Percentiles rank a stretch among this genome's conserved stretches.
Conservation (phyloP, 2,329 filamentous ascomycete species). For the Botryotinia narcissicola region DNA sequence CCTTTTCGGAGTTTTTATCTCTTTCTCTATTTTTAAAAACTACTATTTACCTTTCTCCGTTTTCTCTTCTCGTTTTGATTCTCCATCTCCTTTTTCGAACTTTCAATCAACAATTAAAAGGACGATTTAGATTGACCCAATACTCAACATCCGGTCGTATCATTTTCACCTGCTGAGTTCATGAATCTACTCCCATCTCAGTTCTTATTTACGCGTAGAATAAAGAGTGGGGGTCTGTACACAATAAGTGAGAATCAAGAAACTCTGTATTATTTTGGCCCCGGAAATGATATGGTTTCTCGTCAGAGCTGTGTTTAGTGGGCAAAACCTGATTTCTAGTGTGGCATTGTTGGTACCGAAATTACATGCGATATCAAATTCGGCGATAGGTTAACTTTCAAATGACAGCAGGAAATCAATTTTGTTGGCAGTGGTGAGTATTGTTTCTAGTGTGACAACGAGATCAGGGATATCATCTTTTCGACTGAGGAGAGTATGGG, state of each 20-base stretch:
- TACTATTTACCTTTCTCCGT: background rate
- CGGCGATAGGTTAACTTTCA: too few species aligned
- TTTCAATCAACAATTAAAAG: background rate
- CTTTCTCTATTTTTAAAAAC: background rate
- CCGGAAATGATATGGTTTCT: too few species aligned
- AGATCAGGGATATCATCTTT: background rate
- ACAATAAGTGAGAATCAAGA: too few species aligned
- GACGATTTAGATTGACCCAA: background rate
- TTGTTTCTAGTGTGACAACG: background rate
- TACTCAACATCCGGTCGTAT: background rate
- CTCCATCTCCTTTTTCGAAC: background rate
- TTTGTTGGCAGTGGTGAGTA: background rate
- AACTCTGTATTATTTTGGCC: too few species aligned
- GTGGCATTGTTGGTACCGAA: too few species aligned
- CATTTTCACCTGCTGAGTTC: background rate
- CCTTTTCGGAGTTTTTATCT: background rate
- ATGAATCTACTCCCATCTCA: background rate
- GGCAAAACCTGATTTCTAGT: background rate
- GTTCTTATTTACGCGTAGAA: background rate
- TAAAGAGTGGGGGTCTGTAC: too few species aligned
- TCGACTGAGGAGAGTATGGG: too few species aligned
- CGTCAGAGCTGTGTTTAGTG: too few species aligned
- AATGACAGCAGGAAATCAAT: background rate
- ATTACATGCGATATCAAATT: background rate
- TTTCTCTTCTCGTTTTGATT: background rate